Evolutionary conservation across 257 asterid species (phyloP).

Genomic region (Plantago ovata): DNA sequence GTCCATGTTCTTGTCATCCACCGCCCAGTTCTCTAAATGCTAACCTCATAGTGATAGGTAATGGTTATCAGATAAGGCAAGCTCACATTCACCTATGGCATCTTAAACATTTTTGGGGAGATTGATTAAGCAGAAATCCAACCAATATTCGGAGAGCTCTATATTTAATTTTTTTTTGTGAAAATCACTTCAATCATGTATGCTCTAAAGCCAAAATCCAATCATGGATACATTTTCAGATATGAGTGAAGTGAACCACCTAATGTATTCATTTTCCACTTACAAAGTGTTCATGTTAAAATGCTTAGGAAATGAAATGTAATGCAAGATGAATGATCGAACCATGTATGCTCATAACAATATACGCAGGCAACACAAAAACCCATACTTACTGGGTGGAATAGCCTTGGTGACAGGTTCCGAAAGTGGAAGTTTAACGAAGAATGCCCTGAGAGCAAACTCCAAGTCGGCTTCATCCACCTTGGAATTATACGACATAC

Average conservation of each 20-base stretch:
- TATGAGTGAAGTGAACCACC: neutral
- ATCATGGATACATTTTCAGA: neutral
- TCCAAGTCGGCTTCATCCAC: slow-evolving; percentile 67
- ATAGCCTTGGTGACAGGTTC: slow-evolving; percentile 62
- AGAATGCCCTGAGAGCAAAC: slow-evolving; percentile 76
- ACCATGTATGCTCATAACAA: neutral
- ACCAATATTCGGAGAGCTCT: too few relatives aligned
- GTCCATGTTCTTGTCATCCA: neutral
- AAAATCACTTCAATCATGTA: too few relatives aligned
- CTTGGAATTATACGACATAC: slow-evolving; percentile 50
- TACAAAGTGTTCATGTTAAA: neutral
- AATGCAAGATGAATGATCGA: neutral
- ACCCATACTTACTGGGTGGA: slow-evolving; percentile 47
- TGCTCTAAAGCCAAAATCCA: neutral
- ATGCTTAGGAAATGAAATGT: neutral
- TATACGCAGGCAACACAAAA: neutral
- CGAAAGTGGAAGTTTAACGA: slow-evolving; percentile 73
- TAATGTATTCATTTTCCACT: neutral
- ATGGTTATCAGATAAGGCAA: neutral
- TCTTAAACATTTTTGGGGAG: neutral
- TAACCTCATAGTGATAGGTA: neutral
- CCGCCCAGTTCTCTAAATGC: too few relatives aligned
- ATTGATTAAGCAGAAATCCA: too few relatives aligned
- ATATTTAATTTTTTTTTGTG: too few relatives aligned
- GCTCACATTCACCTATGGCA: neutral